phyloP scores from a whole-genome alignment of 805 yeast genomes.

The Kregervanrija fluxuum region DNA sequence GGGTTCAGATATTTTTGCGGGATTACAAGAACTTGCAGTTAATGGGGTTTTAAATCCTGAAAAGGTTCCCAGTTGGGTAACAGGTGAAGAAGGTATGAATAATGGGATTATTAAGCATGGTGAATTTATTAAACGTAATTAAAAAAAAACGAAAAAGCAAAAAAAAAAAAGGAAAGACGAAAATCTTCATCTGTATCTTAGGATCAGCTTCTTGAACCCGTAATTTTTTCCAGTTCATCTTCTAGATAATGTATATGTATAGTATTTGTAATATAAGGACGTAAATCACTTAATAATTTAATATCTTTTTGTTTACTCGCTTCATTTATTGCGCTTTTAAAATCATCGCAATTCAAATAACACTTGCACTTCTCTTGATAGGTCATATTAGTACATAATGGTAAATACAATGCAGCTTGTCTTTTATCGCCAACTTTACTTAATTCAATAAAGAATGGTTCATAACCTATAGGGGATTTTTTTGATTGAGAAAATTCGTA shows the following conservation, averaged over 20 bases:
- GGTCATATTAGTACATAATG: slow-evolving; percentile 38
- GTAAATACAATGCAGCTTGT: slow-evolving; percentile 55
- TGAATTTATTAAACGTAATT: slow-evolving; percentile 11
- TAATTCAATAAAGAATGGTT: slow-evolving; percentile 52
- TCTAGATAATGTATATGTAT: slow-evolving; percentile 11
- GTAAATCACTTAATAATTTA: slow-evolving; percentile 19
- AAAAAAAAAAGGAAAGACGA: too few relatives aligned
- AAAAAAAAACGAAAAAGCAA: not conserved
- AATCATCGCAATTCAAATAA: slow-evolving; percentile 46
- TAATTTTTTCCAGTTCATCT: slow-evolving; percentile 17
- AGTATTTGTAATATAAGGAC: slow-evolving; percentile 6
- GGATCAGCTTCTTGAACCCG: slow-evolving; percentile 10
- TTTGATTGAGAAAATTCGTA: slow-evolving; percentile 42
- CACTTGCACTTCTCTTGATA: slow-evolving; percentile 43
- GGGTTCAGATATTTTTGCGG: slow-evolving; percentile 74
- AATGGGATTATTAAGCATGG: slow-evolving; percentile 42
- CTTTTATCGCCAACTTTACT: slow-evolving; percentile 45
- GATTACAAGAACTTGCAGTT: slow-evolving; percentile 61
- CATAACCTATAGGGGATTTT: slow-evolving; percentile 62
- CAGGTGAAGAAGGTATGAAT: slow-evolving; percentile 62
- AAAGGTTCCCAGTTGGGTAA: slow-evolving; percentile 66
- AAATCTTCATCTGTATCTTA: not conserved
- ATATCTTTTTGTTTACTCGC: slow-evolving; percentile 39
- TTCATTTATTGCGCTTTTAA: slow-evolving; percentile 41
- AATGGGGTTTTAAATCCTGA: slow-evolving; percentile 42